Percentiles rank a stretch among this genome's conserved stretches.
Conservation (phyloP, 2,329 filamentous ascomycete genomes). For the Trichoderma citrinoviride region DNA sequence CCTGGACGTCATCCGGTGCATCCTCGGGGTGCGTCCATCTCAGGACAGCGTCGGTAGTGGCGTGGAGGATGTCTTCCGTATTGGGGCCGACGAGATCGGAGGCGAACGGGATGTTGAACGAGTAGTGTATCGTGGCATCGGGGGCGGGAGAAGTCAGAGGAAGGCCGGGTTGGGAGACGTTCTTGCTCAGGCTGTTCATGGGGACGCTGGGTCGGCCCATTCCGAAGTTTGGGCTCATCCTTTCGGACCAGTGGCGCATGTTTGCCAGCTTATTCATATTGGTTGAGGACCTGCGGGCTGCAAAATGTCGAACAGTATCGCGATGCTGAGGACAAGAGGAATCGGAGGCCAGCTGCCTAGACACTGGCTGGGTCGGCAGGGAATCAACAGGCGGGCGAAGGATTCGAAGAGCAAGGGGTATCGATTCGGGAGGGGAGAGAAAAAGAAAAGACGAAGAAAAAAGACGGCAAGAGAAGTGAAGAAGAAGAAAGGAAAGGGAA, state of each 20-base stretch:
- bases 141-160: conserved; percentile 65
- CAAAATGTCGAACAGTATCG: background rate
- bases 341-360: conserved; percentile 27
- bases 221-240: conserved; percentile 66
- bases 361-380: background rate
- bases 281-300: conserved; percentile 27
- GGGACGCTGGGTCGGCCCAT: conserved; percentile 61
- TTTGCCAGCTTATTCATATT: conserved; percentile 70
- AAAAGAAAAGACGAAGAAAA: conserved; percentile 24
- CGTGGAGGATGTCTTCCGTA: conserved; percentile 90
- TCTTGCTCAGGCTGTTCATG: conserved; percentile 56
- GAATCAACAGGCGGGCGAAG: conserved; percentile 26
- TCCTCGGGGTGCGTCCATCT: conserved; percentile 93
- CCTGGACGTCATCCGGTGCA: conserved; percentile 77
- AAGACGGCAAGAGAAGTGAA: conserved; percentile 26
- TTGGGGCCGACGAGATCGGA: conserved; percentile 90
- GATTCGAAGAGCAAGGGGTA: conserved; percentile 28
- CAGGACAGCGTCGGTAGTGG: conserved; percentile 80
- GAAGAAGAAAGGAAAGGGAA: conserved; percentile 26
- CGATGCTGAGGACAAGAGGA: conserved; percentile 22
- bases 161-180: conserved; percentile 49
- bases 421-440: conserved; percentile 25
- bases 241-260: conserved; percentile 70
- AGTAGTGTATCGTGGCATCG: conserved; percentile 81
- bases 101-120: conserved; percentile 96